Evolutionary conservation across 1,139 yeast genomes (phyloP).

Genomic region (Sugiyamaella neomexicana): DNA sequence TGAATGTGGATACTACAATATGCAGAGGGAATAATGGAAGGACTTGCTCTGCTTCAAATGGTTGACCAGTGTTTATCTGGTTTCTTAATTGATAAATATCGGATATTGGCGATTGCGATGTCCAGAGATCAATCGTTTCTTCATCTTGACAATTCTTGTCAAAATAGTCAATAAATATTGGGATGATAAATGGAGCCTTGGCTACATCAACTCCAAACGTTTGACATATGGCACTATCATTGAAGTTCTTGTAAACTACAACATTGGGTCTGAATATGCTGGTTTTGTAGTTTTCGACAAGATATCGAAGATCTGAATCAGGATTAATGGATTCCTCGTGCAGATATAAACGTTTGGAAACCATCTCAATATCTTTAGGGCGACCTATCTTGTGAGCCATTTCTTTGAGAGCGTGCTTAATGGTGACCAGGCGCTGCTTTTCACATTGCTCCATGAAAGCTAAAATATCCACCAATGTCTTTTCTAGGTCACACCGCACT

Average conservation of each 20-base stretch:
- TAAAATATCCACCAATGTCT: conserved; percentile 62
- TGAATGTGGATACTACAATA: conserved; percentile 64
- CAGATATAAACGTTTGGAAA: conserved; percentile 52
- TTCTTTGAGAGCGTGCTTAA: conserved; percentile 66
- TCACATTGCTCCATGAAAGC: conserved; percentile 76
- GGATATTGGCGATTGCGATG: conserved; percentile 55
- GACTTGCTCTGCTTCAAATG: conserved; percentile 37
- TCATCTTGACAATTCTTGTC: conserved; percentile 65
- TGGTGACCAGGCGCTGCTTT: conserved; percentile 64
- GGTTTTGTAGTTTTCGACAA: conserved; percentile 62
- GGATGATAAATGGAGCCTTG: conserved; percentile 65
- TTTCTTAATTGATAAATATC: conserved; percentile 64
- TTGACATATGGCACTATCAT: conserved; percentile 56
- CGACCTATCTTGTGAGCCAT: conserved; percentile 57
- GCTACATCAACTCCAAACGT: conserved; percentile 79
- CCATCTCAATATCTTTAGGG: conserved; percentile 40
- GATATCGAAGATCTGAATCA: conserved; percentile 55
- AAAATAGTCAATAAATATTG: conserved; percentile 62
- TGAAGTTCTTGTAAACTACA: conserved; percentile 68
- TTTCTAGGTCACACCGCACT: conserved; percentile 69
- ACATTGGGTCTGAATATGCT: conserved; percentile 74
- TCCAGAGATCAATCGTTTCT: conserved; percentile 39
- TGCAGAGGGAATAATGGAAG: conserved; percentile 46
- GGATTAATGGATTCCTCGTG: conserved; percentile 66
- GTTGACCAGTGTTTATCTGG: conserved; percentile 52